Base-by-base conservation (phyloP, 73 alveolate genomes). In the Paramecium bursaria region DNA sequence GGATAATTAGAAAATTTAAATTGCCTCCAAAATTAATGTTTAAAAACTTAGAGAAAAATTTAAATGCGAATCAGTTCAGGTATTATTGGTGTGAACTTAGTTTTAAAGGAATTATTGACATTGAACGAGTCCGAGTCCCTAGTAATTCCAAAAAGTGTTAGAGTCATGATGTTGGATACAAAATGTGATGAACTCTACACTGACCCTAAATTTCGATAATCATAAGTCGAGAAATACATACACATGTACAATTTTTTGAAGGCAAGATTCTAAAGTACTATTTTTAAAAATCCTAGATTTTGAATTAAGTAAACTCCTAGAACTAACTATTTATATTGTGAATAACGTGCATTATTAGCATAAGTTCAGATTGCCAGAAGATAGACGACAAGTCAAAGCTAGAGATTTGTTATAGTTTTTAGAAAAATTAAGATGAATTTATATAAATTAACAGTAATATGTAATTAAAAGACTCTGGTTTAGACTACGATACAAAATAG, bases 171-270 rank as follows among this genome's bases (percentile, higher is more conserved):
- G 4, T 19, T 67, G 15, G 82, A 67, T 67, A 39, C 82, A 2
- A 67, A 67, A 42, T 67, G 60, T 35, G 82, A 67, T 67, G 82
- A 67, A 42, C 27, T 67, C 14, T 67, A 67, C 22, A 67, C 82
- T 11, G 82, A 67, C 13, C 33, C 33, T 10, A 57, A 67, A 39
- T 67, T 67, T n/a, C 35, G 44, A 42, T 42, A 31, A 67, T 53
- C 33, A 21, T 42, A 67, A 42, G 82, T 47, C 22, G 82, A 67
- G 4, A 39, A 47, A 31, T 67, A 67, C 39, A 42, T 67, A 33
- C 60, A 67, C 33, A 57, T 67, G 11, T 67, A 39, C 14, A 67
- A 67, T 35, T 7, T 21, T 25, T 42, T 67, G 23, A 67, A 67
- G 13, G 82, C 44, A 67, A 39, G 7, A 67, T 27, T 52, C 19